Evolutionary conservation across 164 flowering plant species (phyloP).

Genomic region (Vitis rupestris): DNA sequence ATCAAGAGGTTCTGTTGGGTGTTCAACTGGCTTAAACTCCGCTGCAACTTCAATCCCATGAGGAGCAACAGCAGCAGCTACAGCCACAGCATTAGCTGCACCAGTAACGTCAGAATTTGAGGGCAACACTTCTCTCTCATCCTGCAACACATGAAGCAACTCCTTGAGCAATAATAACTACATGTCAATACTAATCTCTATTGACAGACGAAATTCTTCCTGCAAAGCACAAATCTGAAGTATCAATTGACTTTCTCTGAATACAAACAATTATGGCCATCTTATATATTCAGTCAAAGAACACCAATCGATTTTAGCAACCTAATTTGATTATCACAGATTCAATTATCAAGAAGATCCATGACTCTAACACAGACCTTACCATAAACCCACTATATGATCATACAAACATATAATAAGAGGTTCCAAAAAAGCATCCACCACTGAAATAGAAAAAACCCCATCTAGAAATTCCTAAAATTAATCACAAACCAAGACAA

Average conservation of each 20-base stretch:
- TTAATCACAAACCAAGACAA: background rate
- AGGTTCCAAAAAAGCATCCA: no score
- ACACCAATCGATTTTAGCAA: no score
- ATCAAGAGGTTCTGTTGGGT: constrained; percentile 82
- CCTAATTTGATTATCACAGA: no score
- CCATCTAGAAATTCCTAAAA: background rate
- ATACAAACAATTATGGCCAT: no score
- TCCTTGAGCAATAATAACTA: background rate
- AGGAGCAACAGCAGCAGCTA: constrained; percentile 27
- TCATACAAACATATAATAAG: no score
- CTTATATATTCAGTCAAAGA: no score
- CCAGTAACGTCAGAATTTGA: constrained; percentile 39
- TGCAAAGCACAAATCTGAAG: no score
- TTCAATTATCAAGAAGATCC: no score
- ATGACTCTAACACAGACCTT: no score
- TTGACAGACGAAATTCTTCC: background rate
- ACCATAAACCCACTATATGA: no score
- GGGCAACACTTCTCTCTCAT: constrained; percentile 53
- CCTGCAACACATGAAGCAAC: constrained; percentile 37
- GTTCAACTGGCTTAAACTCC: constrained; percentile 92
- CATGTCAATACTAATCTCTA: background rate
- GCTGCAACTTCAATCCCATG: constrained; percentile 84
- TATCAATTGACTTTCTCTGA: no score
- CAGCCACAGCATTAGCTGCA: constrained; percentile 10
- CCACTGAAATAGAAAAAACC: background rate